These are phyloP conservation scores for Solioccasus polychromus DNA, from an alignment of 768 basidiomycete genomes.

Conservation along the genomic window DNA sequence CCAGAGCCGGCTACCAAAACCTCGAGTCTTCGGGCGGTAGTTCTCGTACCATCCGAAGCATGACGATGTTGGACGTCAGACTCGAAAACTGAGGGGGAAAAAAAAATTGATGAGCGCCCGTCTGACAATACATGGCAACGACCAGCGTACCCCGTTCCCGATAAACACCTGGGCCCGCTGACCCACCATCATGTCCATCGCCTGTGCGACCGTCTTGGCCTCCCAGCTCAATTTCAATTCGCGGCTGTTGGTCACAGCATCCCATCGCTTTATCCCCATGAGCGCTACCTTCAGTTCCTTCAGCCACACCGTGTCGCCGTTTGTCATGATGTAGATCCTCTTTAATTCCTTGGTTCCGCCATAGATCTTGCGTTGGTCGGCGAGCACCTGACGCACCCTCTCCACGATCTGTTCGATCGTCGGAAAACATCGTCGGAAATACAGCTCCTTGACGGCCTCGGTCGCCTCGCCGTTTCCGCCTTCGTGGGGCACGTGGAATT, in stretches of 20 bases:
- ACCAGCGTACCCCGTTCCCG: constrained; percentile 60
- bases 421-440: constrained; percentile 53
- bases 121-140: too few relatives aligned
- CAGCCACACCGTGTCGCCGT: constrained; percentile 52
- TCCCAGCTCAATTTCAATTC: constrained; percentile 54
- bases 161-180: constrained; percentile 62
- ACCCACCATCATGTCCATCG: constrained; percentile 68
- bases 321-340: constrained; percentile 63
- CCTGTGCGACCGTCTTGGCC: constrained; percentile 53
- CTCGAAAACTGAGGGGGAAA: constrained; percentile 54
- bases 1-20: constrained; percentile 34
- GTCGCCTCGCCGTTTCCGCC: constrained; percentile 22
- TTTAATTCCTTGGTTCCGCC: constrained; percentile 31
- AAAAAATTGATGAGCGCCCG: too few relatives aligned
- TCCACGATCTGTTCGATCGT: constrained; percentile 45
- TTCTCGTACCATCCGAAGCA: constrained; percentile 40
- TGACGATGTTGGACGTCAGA: constrained; percentile 45
- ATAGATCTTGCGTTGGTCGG: constrained; percentile 18
- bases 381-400: constrained; percentile 28
- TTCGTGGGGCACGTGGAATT: constrained; percentile 32
- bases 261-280: constrained; percentile 39
- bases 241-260: constrained; percentile 49
- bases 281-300: constrained; percentile 43
- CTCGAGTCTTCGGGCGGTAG: constrained; percentile 36
- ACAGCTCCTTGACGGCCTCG: constrained; percentile 32